These are phyloP conservation scores for Rhizophagus clarus DNA, from an alignment of 192 early-diverging fungal species.

Conservation along the genomic window DNA sequence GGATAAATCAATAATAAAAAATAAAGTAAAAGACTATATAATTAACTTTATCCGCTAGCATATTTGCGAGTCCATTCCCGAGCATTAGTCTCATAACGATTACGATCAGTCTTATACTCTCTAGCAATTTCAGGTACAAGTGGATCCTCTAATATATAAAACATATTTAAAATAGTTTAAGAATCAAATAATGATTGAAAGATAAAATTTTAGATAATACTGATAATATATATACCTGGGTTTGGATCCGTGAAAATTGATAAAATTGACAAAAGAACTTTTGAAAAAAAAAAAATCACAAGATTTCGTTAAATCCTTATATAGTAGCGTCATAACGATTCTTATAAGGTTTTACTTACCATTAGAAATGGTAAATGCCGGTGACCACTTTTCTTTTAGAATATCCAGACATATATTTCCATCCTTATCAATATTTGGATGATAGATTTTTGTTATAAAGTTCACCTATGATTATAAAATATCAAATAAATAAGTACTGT, in stretches of 20 bases:
- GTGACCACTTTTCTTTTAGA: constrained; percentile 71
- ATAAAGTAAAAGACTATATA: too few species aligned
- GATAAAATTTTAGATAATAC: too few species aligned
- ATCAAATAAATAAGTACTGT: too few species aligned
- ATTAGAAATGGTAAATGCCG: constrained; percentile 97
- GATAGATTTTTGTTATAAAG: constrained; percentile 97
- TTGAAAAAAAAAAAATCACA: background rate
- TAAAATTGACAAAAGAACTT: constrained; percentile 95
- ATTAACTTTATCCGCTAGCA: constrained; percentile 54
- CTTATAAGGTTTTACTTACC: constrained; percentile 45
- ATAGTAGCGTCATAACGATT: background rate
- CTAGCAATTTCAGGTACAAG: too few species aligned
- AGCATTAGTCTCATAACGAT: constrained; percentile 86
- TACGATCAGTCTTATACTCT: constrained; percentile 88
- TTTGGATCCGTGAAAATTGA: constrained; percentile 98
- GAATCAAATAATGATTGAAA: too few species aligned
- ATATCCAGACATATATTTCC: constrained; percentile 80
- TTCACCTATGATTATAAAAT: constrained; percentile 57
- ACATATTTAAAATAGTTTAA: too few species aligned
- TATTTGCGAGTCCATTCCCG: constrained; percentile 95
- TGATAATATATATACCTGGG: constrained; percentile 57
- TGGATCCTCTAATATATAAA: too few species aligned
- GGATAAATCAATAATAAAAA: too few species aligned
- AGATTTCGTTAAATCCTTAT: background rate
- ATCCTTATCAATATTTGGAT: constrained; percentile 98